Evolutionary conservation across 805 yeast genomes (phyloP), one percentile per base, ranked within the genome.

Genomic region (Saccharomycopsis sp.): DNA sequence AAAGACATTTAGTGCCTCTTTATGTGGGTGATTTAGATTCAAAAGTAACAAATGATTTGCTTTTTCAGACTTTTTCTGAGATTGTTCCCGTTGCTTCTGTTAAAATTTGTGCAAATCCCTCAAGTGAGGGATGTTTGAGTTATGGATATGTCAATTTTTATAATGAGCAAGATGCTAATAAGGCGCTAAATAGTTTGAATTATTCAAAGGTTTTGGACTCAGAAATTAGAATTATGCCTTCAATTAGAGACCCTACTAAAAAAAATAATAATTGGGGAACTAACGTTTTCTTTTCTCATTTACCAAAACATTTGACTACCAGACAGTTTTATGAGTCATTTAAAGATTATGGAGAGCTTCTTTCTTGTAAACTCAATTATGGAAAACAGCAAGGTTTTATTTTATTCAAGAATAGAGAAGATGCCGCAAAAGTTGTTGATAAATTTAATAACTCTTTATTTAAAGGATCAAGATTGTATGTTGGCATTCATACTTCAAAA

Each of bases 101-200:
- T 23, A 79, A 78, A 52, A 64, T 82, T 31, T 75, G 86, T 48
- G 73, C 74, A 49, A 68, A 72, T 20, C 21, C 21, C 9, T 62
- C 72, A n/a, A 70, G 70, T 19, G 59, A 66, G 36, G 72, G 87
- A 1, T n/a, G n/a, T n/a, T 59, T 84, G 42, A 81, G 86, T 2
- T 79, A 81, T 57, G 92, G 86, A 0, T 82, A 80, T 54, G 76
- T 80, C 15, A 79, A 81, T 42, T 79, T 78, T 53, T 57, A 59
- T 5, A 58, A 55, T 3, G 62, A 63, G 33, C 51, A 57, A 8
- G 79, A 72, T 39, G 85, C 85, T 0, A 66, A 65, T 29, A 40
- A 43, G 26, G 86, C 84, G 2, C 62, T 73, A 36, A 76, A 71
- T 35, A 66, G 70, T 8, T 67, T 77, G 58, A 80, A 76, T 54